These are phyloP conservation scores for Ophiostoma himal-ulmi DNA, from an alignment of 2,329 filamentous ascomycete genomes.

Conservation along the genomic window DNA sequence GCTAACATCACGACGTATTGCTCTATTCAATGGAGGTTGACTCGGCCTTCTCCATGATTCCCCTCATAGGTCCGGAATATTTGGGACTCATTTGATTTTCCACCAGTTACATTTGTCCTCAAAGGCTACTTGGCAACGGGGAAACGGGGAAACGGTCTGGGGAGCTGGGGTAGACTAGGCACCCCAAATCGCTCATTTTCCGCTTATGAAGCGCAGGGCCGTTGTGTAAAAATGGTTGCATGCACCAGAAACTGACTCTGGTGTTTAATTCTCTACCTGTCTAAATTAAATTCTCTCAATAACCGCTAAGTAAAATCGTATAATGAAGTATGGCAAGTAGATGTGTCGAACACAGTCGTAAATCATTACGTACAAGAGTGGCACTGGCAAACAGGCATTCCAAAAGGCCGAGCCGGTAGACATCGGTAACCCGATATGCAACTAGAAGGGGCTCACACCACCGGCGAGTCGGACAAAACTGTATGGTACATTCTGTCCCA, in stretches of 20 bases:
- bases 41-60: background rate
- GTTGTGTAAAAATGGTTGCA: background rate
- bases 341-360: background rate
- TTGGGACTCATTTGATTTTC: background rate
- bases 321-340: background rate
- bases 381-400: too few relatives aligned
- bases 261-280: background rate
- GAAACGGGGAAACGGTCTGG: slow-evolving; percentile 7
- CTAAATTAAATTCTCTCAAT: background rate
- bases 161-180: background rate
- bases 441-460: slow-evolving; percentile 44
- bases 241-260: background rate
- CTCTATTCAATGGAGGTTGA: background rate
- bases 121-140: background rate
- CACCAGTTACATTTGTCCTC: background rate
- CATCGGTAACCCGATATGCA: background rate
- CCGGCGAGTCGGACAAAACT: slow-evolving; percentile 75
- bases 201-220: background rate
- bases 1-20: background rate
- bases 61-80: background rate
- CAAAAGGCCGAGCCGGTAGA: background rate
- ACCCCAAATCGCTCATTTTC: background rate
- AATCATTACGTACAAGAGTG: background rate
- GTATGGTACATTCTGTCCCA: slow-evolving; percentile 82
- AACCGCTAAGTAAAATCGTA: background rate